phyloP scores from a whole-genome alignment of 306 rosid species.

The Phaseolus lunatus region DNA sequence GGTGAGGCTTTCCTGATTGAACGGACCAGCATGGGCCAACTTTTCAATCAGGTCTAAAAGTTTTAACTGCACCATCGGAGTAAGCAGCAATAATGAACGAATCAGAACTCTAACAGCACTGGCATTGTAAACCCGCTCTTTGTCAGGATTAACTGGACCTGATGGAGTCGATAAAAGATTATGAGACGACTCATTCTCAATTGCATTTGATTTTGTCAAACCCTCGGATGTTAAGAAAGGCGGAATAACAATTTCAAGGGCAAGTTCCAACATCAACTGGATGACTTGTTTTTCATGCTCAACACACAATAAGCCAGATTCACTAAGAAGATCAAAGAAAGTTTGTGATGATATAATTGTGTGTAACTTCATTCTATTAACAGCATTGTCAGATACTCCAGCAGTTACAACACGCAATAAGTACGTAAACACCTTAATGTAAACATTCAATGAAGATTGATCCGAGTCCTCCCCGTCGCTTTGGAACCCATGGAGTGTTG shows the following conservation, averaged over 20 bases:
- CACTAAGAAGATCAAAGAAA: slow-evolving; percentile 87
- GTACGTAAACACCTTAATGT: slow-evolving; percentile 68
- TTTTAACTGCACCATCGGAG: slow-evolving; percentile 91
- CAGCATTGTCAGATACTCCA: slow-evolving; percentile 80
- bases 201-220: slow-evolving; percentile 51
- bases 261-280: slow-evolving; percentile 91
- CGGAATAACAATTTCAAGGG: slow-evolving; percentile 88
- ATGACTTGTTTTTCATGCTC: slow-evolving; percentile 92
- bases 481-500: slow-evolving; percentile 96
- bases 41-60: slow-evolving; percentile 76
- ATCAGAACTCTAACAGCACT: slow-evolving; percentile 85
- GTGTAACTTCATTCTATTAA: slow-evolving; percentile 84
- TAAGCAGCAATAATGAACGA: slow-evolving; percentile 76
- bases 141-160: slow-evolving; percentile 77
- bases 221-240: slow-evolving; percentile 78
- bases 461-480: slow-evolving; percentile 63
- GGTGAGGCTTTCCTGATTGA: slow-evolving; percentile 91
- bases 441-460: slow-evolving; percentile 65
- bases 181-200: slow-evolving; percentile 59
- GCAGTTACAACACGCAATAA: slow-evolving; percentile 85
- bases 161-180: slow-evolving; percentile 72
- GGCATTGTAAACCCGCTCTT: slow-evolving; percentile 86
- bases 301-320: slow-evolving; percentile 92
- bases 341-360: slow-evolving; percentile 84
- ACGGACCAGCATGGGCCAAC: slow-evolving; percentile 84